These are phyloP conservation scores for Ustilago cynodontis DNA, from an alignment of 1,284 basidiomycete species.

Conservation along the genomic window DNA sequence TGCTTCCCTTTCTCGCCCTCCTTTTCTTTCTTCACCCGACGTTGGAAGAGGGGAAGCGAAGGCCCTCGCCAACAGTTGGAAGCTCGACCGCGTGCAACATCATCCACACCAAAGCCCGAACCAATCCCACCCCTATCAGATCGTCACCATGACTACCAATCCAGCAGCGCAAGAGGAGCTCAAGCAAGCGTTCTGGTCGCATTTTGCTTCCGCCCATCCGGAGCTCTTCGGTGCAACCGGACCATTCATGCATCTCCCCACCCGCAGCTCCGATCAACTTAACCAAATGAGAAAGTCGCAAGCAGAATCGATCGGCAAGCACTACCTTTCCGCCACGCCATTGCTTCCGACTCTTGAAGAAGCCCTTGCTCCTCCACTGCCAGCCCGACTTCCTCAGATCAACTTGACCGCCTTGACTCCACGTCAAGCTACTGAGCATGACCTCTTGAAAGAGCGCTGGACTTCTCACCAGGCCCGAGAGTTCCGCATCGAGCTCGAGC, in stretches of 20 bases:
- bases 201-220: not conserved
- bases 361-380: slow-evolving; percentile 14
- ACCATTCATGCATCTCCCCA: not conserved
- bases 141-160: not conserved
- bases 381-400: not conserved
- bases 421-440: slow-evolving; percentile 21
- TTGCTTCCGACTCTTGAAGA: not conserved
- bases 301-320: slow-evolving; percentile 3
- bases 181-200: not conserved
- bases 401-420: slow-evolving; percentile 17
- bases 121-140: no score
- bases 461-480: slow-evolving; percentile 14
- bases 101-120: no score
- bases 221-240: not conserved
- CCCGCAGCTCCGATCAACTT: not conserved
- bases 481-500: slow-evolving; percentile 21
- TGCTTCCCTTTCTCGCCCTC: not conserved
- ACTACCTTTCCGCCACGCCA: not conserved
- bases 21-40: not conserved
- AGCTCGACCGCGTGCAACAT: no score
- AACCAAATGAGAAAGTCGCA: not conserved
- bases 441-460: not conserved
- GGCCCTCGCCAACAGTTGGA: no score
- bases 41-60: no score
- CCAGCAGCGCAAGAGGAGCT: not conserved